Evolutionary conservation across 192 early-diverging fungal species (phyloP).

Genomic region (Irineochytrium annulatum): DNA sequence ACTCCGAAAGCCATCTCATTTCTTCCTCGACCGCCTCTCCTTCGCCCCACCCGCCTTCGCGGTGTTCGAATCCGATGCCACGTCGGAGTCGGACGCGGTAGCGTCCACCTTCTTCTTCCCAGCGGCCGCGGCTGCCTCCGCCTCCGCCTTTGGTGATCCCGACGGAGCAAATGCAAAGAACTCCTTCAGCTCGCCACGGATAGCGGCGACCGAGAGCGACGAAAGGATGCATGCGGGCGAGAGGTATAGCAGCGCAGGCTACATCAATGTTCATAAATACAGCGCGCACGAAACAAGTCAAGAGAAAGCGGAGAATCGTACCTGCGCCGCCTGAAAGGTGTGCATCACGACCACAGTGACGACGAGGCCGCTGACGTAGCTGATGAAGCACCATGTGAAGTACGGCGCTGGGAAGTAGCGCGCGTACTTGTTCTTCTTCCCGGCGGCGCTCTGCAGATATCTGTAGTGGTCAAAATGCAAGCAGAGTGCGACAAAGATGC

Average conservation of each 20-base stretch:
- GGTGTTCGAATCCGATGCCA: neutral
- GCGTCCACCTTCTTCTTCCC: neutral
- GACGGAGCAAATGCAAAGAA: constrained; percentile 34
- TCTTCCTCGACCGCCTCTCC: no score
- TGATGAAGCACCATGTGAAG: constrained; percentile 74
- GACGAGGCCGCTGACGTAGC: constrained; percentile 77
- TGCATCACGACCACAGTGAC: constrained; percentile 95
- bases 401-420: constrained; percentile 79
- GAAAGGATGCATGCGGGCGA: constrained; percentile 95
- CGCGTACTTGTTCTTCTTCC: constrained; percentile 45
- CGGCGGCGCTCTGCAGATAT: constrained; percentile 55
- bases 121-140: neutral
- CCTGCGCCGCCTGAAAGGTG: constrained; percentile 89
- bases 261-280: neutral
- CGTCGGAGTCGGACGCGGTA: neutral
- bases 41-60: no score
- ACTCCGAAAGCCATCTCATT: no score
- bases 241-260: constrained; percentile 91
- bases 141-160: neutral
- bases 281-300: constrained; percentile 14
- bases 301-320: constrained; percentile 7
- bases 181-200: constrained; percentile 37
- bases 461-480: constrained; percentile 82
- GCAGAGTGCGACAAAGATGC: constrained; percentile 88
- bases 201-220: constrained; percentile 49